These are phyloP conservation scores for Nigrospora osmanthi DNA, from an alignment of 2,329 filamentous ascomycete genomes.

Conservation along the genomic window DNA sequence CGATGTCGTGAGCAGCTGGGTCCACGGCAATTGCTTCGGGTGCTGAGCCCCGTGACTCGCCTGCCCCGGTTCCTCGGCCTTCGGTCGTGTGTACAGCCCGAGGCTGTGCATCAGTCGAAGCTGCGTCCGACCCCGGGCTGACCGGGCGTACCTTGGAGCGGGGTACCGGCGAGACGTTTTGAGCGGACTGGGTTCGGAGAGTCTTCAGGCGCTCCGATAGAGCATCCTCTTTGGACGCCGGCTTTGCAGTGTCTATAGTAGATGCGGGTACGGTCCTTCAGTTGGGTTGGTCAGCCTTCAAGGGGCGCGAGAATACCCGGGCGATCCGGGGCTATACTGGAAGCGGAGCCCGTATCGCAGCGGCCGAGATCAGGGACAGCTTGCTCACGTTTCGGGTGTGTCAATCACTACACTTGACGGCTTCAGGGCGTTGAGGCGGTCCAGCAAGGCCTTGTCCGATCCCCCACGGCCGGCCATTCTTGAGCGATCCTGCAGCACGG, in stretches of 20 bases:
- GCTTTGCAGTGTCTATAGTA: slow-evolving; percentile 32
- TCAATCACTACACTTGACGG: slow-evolving; percentile 26
- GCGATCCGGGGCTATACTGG: no score
- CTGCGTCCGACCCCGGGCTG: background rate
- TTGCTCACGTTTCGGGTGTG: slow-evolving; percentile 30
- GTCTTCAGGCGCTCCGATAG: slow-evolving; percentile 43
- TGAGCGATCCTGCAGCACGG: background rate
- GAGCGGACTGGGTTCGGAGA: slow-evolving; percentile 26
- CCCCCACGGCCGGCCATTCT: slow-evolving; percentile 12
- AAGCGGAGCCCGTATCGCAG: slow-evolving; percentile 5
- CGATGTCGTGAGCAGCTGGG: slow-evolving; percentile 19
- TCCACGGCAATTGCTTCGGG: background rate
- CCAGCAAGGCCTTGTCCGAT: slow-evolving; percentile 39
- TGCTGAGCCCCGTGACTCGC: background rate
- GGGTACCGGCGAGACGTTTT: no score
- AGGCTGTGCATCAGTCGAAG: slow-evolving; percentile 8
- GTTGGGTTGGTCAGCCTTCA: background rate
- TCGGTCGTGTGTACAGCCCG: slow-evolving; percentile 1
- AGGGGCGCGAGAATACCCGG: no score
- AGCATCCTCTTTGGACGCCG: slow-evolving; percentile 39
- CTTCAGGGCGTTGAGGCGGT: slow-evolving; percentile 46
- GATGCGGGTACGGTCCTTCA: slow-evolving; percentile 16
- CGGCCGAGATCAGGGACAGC: slow-evolving; percentile 1
- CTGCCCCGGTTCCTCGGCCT: no score
- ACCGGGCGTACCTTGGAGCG: no score